Percentiles rank a stretch among this genome's conserved stretches.
These are phyloP conservation scores for Neoboletus brunneissimus DNA, from an alignment of 768 basidiomycete species.

Conservation along the genomic window DNA sequence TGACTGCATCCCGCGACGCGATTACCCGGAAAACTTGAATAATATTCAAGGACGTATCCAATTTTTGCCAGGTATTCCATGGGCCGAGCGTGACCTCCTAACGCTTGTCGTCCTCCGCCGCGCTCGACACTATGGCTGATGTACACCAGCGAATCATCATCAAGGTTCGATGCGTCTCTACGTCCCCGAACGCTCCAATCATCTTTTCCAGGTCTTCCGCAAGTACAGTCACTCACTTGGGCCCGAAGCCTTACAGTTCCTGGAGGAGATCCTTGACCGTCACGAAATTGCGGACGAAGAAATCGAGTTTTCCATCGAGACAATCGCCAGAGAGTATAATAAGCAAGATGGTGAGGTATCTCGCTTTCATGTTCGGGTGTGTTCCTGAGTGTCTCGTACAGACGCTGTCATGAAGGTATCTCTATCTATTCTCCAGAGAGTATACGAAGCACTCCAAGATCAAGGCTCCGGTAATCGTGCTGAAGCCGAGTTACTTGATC, in stretches of 20 bases:
- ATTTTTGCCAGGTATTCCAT: not conserved
- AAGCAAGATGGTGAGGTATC: conserved; percentile 72
- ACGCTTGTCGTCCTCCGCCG: not conserved
- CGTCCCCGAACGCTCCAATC: not conserved
- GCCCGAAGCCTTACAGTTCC: conserved; percentile 67
- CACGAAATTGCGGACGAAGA: conserved; percentile 72
- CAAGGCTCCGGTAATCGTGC: conserved; percentile 46
- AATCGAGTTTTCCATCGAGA: conserved; percentile 72
- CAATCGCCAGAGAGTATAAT: conserved; percentile 82
- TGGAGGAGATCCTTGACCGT: conserved; percentile 67
- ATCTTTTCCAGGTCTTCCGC: conserved; percentile 61
- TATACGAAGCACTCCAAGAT: conserved; percentile 72
- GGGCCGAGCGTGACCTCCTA: not conserved
- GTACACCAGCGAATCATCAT: conserved; percentile 41
- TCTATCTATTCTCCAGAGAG: conserved; percentile 59
- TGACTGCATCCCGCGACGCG: not conserved
- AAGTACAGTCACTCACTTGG: conserved; percentile 88
- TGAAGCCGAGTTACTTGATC: conserved; percentile 68
- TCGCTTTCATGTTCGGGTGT: not conserved
- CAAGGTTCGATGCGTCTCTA: conserved; percentile 32
- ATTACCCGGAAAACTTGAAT: too few relatives aligned
- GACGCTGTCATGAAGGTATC: conserved; percentile 86
- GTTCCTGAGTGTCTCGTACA: conserved; percentile 27
- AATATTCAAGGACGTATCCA: too few relatives aligned
- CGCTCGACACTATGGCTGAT: conserved; percentile 33